These are phyloP conservation scores for Kwoniella sp. DNA, from an alignment of 768 basidiomycete genomes.

Conservation along the genomic window DNA sequence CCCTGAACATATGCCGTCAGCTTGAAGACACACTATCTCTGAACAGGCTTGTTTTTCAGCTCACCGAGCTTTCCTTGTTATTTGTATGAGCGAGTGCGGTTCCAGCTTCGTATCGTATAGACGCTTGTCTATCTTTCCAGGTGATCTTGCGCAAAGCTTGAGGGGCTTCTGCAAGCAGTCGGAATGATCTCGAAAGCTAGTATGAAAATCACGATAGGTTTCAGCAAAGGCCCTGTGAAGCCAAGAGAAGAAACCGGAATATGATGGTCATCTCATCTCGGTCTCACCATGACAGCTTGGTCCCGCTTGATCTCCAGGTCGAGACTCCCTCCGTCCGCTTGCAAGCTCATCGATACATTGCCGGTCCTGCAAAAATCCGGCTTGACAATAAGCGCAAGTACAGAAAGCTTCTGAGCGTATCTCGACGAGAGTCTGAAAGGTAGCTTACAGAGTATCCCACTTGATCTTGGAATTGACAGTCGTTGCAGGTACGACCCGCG, in stretches of 20 bases:
- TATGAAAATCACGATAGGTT: no score
- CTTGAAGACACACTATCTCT: background rate
- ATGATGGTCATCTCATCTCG: no score
- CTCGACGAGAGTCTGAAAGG: no score
- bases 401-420: no score
- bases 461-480: constrained; percentile 1
- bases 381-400: background rate
- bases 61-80: no score
- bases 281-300: background rate
- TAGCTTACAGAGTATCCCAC: constrained; percentile 9
- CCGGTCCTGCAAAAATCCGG: background rate
- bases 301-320: background rate
- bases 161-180: background rate
- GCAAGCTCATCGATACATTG: background rate
- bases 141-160: background rate
- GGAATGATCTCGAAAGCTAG: background rate
- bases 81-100: no score
- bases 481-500: background rate
- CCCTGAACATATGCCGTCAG: background rate
- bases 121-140: background rate
- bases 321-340: background rate
- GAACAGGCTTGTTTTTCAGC: no score
- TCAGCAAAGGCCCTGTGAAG: no score
- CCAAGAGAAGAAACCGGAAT: no score
- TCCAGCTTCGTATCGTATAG: background rate